These are phyloP conservation scores for Fusarium fujikuroi DNA, from an alignment of 2,329 filamentous ascomycete genomes.

Conservation along the genomic window DNA sequence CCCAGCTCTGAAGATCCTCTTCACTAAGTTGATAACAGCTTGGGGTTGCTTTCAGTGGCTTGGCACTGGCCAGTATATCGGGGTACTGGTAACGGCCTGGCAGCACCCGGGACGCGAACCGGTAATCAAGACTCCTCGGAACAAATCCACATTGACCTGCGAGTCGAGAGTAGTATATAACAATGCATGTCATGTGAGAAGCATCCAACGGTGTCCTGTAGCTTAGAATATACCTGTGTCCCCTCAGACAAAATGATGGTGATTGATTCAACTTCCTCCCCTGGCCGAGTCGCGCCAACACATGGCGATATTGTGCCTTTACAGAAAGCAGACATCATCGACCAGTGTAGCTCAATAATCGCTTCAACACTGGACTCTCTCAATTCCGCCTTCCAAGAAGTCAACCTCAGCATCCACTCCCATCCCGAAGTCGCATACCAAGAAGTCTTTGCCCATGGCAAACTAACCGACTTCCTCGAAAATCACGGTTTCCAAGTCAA, in stretches of 20 bases:
- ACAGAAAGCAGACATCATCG: neutral
- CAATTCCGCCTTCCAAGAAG: neutral
- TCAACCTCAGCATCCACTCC: neutral
- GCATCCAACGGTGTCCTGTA: fast-evolving
- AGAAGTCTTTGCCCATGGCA: neutral
- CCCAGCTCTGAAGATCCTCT: neutral
- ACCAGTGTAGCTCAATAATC: neutral
- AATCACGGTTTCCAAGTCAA: neutral
- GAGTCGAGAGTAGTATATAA: neutral
- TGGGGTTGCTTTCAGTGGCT: neutral
- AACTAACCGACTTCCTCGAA: neutral
- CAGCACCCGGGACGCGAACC: fast-evolving
- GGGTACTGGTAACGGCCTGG: neutral
- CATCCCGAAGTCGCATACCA: neutral
- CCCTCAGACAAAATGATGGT: neutral
- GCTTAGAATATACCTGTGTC: neutral
- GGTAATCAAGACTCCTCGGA: neutral
- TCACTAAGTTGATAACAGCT: neutral
- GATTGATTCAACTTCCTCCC: neutral
- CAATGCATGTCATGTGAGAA: too few relatives aligned
- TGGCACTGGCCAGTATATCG: too few relatives aligned
- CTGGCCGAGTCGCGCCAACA: neutral
- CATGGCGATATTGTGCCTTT: fast-evolving
- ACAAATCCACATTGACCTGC: neutral
- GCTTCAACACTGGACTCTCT: neutral